Conservation (phyloP, 768 basidiomycete genomes). For the Leucosporidium scottii region DNA sequence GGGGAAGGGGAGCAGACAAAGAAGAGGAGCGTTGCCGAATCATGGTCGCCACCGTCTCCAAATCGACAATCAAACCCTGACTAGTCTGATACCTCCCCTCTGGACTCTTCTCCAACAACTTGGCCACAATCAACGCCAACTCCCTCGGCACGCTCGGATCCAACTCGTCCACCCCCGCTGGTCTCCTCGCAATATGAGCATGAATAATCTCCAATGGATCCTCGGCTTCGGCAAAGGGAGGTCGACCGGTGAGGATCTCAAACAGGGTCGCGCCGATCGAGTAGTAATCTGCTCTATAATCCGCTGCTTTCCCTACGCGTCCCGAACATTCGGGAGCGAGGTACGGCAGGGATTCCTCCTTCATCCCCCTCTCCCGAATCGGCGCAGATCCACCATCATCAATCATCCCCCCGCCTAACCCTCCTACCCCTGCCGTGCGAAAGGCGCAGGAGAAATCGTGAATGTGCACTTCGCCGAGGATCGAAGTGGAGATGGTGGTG, state of each 20-base stretch:
- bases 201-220: conserved; percentile 31
- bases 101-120: conserved; percentile 30
- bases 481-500: conserved; percentile 15
- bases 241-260: conserved; percentile 23
- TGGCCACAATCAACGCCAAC: conserved; percentile 23
- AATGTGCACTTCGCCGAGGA: conserved; percentile 21
- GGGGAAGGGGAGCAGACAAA: no score
- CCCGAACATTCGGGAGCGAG: conserved; percentile 29
- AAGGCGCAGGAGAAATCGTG: conserved; percentile 33
- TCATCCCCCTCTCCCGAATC: conserved; percentile 29
- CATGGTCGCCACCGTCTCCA: conserved; percentile 14
- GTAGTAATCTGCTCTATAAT: conserved; percentile 20
- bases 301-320: conserved; percentile 9
- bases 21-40: neutral
- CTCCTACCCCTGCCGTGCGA: neutral
- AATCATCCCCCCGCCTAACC: no score
- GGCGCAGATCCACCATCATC: neutral
- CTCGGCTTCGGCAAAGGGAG: conserved; percentile 5
- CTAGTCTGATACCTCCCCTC: conserved; percentile 24
- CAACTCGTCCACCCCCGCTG: conserved; percentile 4
- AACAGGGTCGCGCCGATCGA: conserved; percentile 23
- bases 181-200: conserved; percentile 18
- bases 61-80: conserved; percentile 25
- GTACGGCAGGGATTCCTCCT: conserved; percentile 28
- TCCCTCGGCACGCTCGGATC: conserved; percentile 15